Conservation (phyloP, 1,284 basidiomycete genomes). For the Ceratorhiza oryzae-sativae region DNA sequence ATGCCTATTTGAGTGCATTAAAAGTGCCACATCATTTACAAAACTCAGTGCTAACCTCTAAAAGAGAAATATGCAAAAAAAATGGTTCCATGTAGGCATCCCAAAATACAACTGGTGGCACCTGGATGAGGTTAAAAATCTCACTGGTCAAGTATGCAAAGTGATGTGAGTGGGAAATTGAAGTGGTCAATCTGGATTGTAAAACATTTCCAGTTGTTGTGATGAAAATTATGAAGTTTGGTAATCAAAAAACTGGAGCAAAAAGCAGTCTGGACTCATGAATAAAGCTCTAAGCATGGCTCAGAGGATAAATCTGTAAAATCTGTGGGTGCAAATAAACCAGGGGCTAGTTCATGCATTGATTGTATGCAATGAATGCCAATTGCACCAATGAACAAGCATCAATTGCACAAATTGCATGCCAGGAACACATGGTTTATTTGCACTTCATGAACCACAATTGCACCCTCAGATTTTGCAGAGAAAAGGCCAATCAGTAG, state of each 20-base stretch:
- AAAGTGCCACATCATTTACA: neutral
- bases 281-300: conserved; percentile 57
- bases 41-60: conserved; percentile 57
- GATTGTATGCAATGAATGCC: too few species aligned
- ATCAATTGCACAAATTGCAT: too few species aligned
- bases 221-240: neutral
- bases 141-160: conserved; percentile 68
- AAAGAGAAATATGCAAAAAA: conserved; percentile 83
- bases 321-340: too few species aligned
- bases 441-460: too few species aligned
- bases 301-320: neutral
- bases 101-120: conserved; percentile 74
- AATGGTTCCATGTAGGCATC: conserved; percentile 86
- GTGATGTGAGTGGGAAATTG: conserved; percentile 52
- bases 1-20: conserved; percentile 60
- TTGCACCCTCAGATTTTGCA: too few species aligned
- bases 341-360: too few species aligned
- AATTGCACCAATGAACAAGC: too few species aligned
- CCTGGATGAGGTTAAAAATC: conserved; percentile 81
- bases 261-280: conserved; percentile 53
- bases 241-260: too few species aligned
- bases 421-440: too few species aligned
- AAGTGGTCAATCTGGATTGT: neutral
- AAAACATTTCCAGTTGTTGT: too few species aligned
- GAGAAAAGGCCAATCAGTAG: neutral